phyloP scores from a whole-genome alignment of 306 rosid species.

The Lathyrus aphaca region DNA sequence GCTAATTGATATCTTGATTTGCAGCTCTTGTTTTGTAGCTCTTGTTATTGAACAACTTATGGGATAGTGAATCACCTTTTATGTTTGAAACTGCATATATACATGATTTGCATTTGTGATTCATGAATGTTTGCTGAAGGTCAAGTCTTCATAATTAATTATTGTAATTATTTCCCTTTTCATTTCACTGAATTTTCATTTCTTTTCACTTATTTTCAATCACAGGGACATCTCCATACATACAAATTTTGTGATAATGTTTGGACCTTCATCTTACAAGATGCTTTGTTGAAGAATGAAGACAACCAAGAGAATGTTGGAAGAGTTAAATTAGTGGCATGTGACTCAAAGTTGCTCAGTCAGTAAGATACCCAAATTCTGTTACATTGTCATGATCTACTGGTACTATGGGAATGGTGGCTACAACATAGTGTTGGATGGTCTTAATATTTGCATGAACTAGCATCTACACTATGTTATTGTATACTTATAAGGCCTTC shows the following conservation, averaged over 20 bases:
- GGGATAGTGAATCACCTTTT: too few species aligned
- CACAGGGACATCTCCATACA: slow-evolving; percentile 96
- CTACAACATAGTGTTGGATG: slow-evolving; percentile 31
- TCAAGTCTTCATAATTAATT: too few species aligned
- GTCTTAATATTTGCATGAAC: slow-evolving; percentile 42
- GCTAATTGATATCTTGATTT: too few species aligned
- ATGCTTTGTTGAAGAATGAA: slow-evolving; percentile 66
- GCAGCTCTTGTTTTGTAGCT: too few species aligned
- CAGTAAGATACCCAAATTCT: neutral
- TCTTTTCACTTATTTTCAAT: too few species aligned
- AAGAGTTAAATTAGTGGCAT: slow-evolving; percentile 87
- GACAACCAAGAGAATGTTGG: slow-evolving; percentile 63
- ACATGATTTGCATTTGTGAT: too few species aligned
- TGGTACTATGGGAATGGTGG: slow-evolving; percentile 41
- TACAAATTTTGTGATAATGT: slow-evolving; percentile 94
- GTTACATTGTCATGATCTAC: slow-evolving; percentile 30
- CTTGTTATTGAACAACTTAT: too few species aligned
- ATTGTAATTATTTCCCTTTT: too few species aligned
- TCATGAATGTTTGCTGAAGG: too few species aligned
- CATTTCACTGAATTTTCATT: too few species aligned
- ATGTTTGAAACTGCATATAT: too few species aligned
- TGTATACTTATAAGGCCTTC: slow-evolving; percentile 47
- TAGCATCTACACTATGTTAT: slow-evolving; percentile 43
- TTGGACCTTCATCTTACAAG: slow-evolving; percentile 91
- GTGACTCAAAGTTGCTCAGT: slow-evolving; percentile 89